These are phyloP conservation scores for Phialocephala sp. DNA, from an alignment of 2,329 filamentous ascomycete genomes.

Conservation along the genomic window DNA sequence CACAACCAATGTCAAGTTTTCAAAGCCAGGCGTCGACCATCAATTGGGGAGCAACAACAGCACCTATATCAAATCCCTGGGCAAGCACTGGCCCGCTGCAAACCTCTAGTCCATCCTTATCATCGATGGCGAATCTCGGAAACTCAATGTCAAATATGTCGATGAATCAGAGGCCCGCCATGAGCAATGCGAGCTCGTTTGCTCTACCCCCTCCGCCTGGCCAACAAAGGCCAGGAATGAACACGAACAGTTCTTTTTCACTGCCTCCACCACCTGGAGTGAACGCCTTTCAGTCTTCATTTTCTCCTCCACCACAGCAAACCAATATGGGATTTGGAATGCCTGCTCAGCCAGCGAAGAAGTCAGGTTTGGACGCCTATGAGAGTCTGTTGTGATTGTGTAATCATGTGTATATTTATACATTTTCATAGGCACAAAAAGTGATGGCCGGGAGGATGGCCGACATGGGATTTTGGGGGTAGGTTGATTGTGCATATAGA, in stretches of 20 bases:
- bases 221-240: conserved; percentile 22
- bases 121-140: conserved; percentile 46
- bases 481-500: conserved; percentile 15
- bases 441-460: background rate
- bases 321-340: conserved; percentile 39
- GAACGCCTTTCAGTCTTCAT: conserved; percentile 19
- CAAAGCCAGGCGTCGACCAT: conserved; percentile 43
- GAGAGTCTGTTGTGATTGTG: conserved; percentile 56
- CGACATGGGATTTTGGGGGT: background rate
- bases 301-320: conserved; percentile 6
- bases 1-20: conserved; percentile 28
- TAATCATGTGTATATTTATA: background rate
- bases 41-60: conserved; percentile 57
- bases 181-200: conserved; percentile 53
- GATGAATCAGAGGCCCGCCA: conserved; percentile 52
- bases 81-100: conserved; percentile 44
- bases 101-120: conserved; percentile 41
- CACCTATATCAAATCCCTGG: conserved; percentile 56
- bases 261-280: conserved; percentile 38
- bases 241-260: conserved; percentile 46
- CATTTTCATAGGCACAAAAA: background rate
- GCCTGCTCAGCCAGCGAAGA: conserved; percentile 41
- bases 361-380: conserved; percentile 58
- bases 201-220: conserved; percentile 55
- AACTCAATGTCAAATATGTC: conserved; percentile 56